These are phyloP conservation scores for Lactarius tabidus DNA, from an alignment of 768 basidiomycete species.

Conservation along the genomic window DNA sequence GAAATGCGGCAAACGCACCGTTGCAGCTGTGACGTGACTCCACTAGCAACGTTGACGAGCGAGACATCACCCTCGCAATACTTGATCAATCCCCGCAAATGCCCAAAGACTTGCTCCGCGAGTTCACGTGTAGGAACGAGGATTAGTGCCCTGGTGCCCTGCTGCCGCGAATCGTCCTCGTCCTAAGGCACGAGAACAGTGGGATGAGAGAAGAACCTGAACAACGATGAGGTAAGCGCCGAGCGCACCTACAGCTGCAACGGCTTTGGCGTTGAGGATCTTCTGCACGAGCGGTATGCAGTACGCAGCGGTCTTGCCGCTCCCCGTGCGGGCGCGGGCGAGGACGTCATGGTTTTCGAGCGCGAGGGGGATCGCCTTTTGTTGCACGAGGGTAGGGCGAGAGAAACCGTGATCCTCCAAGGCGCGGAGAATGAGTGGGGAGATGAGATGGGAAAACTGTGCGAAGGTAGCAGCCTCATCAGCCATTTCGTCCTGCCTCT, in stretches of 20 bases:
- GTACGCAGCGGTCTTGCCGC: constrained; percentile 96
- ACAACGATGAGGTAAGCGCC: background rate
- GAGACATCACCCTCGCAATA: constrained; percentile 79
- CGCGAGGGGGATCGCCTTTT: constrained; percentile 87
- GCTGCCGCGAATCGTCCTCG: constrained; percentile 28
- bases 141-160: constrained; percentile 71
- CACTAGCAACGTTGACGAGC: constrained; percentile 72
- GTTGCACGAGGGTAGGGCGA: constrained; percentile 87
- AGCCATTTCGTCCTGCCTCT: background rate
- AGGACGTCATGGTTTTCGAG: constrained; percentile 88
- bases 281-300: constrained; percentile 89
- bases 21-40: constrained; percentile 66
- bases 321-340: constrained; percentile 91
- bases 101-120: constrained; percentile 80
- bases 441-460: constrained; percentile 72
- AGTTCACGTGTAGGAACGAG: constrained; percentile 91
- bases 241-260: constrained; percentile 45
- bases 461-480: constrained; percentile 33
- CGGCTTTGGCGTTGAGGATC: constrained; percentile 70
- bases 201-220: background rate
- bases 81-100: constrained; percentile 56
- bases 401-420: constrained; percentile 89
- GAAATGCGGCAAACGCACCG: constrained; percentile 42
- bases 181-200: background rate
- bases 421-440: constrained; percentile 79